phyloP scores from a whole-genome alignment of 2,329 filamentous ascomycete species.

The Penicillium brasilianum region DNA sequence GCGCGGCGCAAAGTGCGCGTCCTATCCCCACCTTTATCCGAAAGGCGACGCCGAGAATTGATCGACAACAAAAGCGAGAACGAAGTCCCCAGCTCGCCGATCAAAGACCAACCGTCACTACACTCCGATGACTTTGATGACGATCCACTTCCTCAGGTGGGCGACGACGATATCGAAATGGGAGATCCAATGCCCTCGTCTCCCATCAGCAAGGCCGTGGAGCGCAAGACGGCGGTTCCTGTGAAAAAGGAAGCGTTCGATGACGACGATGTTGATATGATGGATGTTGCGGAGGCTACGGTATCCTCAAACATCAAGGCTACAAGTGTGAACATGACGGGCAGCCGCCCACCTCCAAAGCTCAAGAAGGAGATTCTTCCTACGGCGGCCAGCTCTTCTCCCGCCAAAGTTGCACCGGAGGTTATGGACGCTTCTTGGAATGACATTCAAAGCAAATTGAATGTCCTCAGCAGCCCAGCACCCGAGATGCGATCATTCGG shows the following conservation, averaged over 20 bases:
- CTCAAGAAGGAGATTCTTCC: slow-evolving; percentile 71
- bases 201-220: slow-evolving; percentile 77
- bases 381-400: slow-evolving; percentile 77
- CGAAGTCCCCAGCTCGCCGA: slow-evolving; percentile 53
- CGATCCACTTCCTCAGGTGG: slow-evolving; percentile 59
- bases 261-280: slow-evolving; percentile 77
- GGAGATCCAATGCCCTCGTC: slow-evolving; percentile 87
- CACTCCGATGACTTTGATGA: slow-evolving; percentile 59
- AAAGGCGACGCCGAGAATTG: slow-evolving; percentile 61
- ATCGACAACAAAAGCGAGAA: slow-evolving; percentile 50
- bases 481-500: slow-evolving; percentile 68
- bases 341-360: slow-evolving; percentile 77
- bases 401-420: slow-evolving; percentile 63
- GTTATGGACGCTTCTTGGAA: slow-evolving; percentile 86
- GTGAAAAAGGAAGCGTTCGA: slow-evolving; percentile 70
- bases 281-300: slow-evolving; percentile 81
- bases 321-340: slow-evolving; percentile 81
- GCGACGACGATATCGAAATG: slow-evolving; percentile 81
- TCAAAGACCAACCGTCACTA: slow-evolving; percentile 45
- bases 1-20: slow-evolving; percentile 79
- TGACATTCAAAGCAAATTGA: slow-evolving; percentile 80
- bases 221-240: slow-evolving; percentile 65
- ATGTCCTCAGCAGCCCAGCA: slow-evolving; percentile 77
- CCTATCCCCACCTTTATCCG: slow-evolving; percentile 72
- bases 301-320: slow-evolving; percentile 66